These are phyloP conservation scores for Cordyceps cicadae DNA, from an alignment of 2,329 filamentous ascomycete species.

Conservation along the genomic window DNA sequence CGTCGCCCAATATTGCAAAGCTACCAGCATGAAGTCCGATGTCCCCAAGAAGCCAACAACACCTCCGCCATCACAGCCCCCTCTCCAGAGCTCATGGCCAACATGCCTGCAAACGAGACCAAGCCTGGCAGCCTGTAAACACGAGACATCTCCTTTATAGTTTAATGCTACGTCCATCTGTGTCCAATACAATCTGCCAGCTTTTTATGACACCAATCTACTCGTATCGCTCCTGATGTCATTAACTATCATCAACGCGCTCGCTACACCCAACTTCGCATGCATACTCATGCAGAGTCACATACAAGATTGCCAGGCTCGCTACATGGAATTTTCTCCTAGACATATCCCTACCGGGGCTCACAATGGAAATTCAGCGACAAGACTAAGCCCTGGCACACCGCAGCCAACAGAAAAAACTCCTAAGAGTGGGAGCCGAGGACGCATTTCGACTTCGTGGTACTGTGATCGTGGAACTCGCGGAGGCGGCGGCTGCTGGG, in stretches of 20 bases:
- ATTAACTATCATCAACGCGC: constrained; percentile 54
- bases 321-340: constrained; percentile 34
- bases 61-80: background rate
- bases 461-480: constrained; percentile 43
- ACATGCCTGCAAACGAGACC: background rate
- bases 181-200: constrained; percentile 20
- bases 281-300: constrained; percentile 26
- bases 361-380: constrained; percentile 16
- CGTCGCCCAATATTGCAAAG: background rate
- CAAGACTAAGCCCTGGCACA: constrained; percentile 33
- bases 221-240: constrained; percentile 57
- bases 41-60: background rate
- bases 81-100: background rate
- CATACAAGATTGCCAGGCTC: constrained; percentile 27
- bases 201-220: constrained; percentile 53
- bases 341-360: constrained; percentile 31
- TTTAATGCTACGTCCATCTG: background rate
- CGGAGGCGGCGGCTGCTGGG: constrained; percentile 24
- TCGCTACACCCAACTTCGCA: constrained; percentile 43
- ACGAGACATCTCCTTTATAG: too few relatives aligned
- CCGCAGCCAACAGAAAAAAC: constrained; percentile 49
- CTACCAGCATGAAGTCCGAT: background rate
- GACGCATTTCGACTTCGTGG: constrained; percentile 55
- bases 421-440: constrained; percentile 52
- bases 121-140: background rate